A percentile compares a stretch with the other conserved stretches of the same genome.
Conservation (phyloP, 2,329 filamentous ascomycete species). For the Penicillium sp. region DNA sequence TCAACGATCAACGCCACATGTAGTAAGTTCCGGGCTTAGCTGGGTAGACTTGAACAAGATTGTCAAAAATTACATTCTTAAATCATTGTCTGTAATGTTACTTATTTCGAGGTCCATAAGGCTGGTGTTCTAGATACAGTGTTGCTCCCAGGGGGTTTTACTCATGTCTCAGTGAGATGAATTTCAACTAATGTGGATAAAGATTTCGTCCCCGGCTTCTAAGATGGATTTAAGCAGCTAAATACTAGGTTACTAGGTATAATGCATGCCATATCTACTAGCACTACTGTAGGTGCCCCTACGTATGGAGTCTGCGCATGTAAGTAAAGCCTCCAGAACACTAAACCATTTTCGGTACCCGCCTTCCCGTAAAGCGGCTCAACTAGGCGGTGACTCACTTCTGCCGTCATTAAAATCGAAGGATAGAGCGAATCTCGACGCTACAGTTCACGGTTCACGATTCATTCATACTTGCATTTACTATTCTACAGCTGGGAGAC, state of each 20-base stretch:
- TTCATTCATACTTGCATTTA: background rate
- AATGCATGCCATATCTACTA: background rate
- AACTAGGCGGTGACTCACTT: slow-evolving; percentile 12
- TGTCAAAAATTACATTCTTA: too few relatives aligned
- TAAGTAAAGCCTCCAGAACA: background rate
- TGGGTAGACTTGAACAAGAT: too few relatives aligned
- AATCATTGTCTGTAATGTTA: too few relatives aligned
- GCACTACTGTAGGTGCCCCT: background rate
- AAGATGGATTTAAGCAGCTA: background rate
- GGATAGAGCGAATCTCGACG: background rate
- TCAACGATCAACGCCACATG: background rate
- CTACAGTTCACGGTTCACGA: background rate
- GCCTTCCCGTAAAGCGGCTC: background rate
- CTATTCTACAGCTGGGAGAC: background rate
- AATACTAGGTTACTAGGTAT: background rate
- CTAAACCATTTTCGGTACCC: background rate
- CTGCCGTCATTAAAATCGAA: slow-evolving; percentile 5
- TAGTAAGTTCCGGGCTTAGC: too few relatives aligned
- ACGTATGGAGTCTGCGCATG: background rate
- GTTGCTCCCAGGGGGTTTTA: too few relatives aligned
- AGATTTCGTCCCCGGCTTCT: too few relatives aligned
- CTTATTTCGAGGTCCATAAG: too few relatives aligned
- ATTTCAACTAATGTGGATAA: too few relatives aligned
- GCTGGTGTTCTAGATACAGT: too few relatives aligned
- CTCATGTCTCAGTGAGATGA: too few relatives aligned